A percentile compares a stretch with the other conserved stretches of the same genome.
phyloP scores from a whole-genome alignment of 148 eudicot species.

The Rhododendron ferrugineum region DNA sequence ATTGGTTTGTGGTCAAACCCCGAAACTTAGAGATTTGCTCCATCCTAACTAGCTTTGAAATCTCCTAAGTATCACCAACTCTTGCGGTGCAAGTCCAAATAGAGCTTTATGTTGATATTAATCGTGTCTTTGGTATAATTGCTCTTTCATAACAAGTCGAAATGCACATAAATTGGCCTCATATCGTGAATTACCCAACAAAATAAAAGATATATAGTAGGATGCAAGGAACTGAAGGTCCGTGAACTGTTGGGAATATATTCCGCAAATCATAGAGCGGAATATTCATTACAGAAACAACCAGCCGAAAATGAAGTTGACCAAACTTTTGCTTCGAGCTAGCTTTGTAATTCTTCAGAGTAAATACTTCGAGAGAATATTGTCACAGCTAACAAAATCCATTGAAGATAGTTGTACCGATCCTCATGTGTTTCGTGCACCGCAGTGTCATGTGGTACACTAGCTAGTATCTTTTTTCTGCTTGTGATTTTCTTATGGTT shows the following conservation, averaged over 20 bases:
- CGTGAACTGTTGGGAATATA: background rate
- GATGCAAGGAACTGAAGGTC: background rate
- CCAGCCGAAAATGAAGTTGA: background rate
- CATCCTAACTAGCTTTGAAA: background rate
- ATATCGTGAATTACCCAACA: background rate
- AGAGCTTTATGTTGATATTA: background rate
- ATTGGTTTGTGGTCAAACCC: background rate
- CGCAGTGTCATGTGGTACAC: too few relatives aligned
- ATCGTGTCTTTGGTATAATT: background rate
- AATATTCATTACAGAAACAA: background rate
- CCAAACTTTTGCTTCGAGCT: constrained; percentile 1
- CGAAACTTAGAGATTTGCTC: background rate
- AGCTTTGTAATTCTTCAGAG: background rate
- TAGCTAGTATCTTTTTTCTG: too few relatives aligned
- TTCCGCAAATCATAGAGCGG: background rate
- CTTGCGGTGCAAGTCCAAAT: background rate
- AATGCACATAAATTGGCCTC: background rate
- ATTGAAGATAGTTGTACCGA: too few relatives aligned
- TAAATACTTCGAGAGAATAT: background rate
- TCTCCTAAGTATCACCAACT: background rate
- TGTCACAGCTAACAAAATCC: background rate
- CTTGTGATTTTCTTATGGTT: too few relatives aligned
- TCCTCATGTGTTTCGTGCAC: too few relatives aligned
- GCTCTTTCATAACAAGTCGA: background rate
- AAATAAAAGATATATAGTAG: background rate